Percentiles rank a stretch among this genome's conserved stretches.
Conservation (phyloP, 2,329 filamentous ascomycete species). For the Zasmidium citrigriseum region DNA sequence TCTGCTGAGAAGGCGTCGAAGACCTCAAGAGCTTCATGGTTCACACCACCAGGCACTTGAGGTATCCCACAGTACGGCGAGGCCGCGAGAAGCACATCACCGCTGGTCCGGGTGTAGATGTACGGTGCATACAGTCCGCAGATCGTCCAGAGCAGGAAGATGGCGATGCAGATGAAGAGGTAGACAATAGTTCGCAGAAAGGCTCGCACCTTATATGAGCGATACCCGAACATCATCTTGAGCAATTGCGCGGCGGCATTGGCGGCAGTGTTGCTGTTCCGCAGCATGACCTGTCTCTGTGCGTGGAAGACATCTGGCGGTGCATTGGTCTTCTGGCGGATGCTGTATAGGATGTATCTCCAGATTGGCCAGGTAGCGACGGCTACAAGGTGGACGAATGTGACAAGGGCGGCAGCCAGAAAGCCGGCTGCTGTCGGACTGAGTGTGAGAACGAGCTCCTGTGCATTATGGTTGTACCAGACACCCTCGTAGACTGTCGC, state of each 20-base stretch:
- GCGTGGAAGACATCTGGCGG: slow-evolving; percentile 1
- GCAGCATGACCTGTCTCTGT: not conserved
- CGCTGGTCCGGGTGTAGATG: not conserved
- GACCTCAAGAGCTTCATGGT: not conserved
- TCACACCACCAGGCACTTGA: too few species aligned
- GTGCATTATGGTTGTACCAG: slow-evolving; percentile 2
- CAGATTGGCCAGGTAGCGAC: slow-evolving; percentile 4
- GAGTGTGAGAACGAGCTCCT: slow-evolving; percentile 3
- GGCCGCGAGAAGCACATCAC: not conserved
- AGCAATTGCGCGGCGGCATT: not conserved
- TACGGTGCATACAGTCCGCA: slow-evolving; percentile 4
- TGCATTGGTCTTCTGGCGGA: not conserved
- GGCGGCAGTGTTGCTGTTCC: slow-evolving; percentile 1
- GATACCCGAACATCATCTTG: not conserved
- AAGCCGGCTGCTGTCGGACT: slow-evolving; percentile 1
- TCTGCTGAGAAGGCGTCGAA: not conserved
- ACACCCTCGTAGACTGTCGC: slow-evolving; percentile 3
- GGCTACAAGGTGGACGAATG: not conserved
- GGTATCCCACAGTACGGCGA: not conserved
- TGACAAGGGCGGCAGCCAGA: slow-evolving; percentile 1
- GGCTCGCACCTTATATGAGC: not conserved
- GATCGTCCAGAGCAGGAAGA: slow-evolving; percentile 3
- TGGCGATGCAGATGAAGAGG: not conserved
- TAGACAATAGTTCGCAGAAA: not conserved
- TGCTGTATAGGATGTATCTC: not conserved